Evolutionary conservation across 2,329 filamentous ascomycete species (phyloP).

Genomic region (Colletotrichum ledebouriae): DNA sequence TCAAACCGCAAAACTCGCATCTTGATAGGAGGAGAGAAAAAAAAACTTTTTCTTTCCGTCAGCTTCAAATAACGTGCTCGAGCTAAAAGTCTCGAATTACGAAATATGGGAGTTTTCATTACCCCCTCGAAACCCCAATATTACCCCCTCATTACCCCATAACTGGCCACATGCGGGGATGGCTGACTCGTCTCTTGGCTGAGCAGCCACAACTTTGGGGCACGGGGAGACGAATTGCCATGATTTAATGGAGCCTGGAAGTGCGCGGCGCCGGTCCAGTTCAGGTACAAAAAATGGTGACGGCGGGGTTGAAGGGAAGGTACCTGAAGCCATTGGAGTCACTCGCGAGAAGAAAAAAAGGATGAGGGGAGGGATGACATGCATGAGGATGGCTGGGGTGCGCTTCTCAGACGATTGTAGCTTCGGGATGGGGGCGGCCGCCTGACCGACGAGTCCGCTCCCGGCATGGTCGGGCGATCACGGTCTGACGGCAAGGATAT

Average conservation of each 20-base stretch:
- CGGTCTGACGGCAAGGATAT: conserved; percentile 22
- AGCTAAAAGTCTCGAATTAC: conserved; percentile 40
- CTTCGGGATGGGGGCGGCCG: conserved; percentile 14
- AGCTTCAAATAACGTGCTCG: conserved; percentile 38
- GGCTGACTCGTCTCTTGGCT: conserved; percentile 40
- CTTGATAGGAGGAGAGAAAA: conserved; percentile 3
- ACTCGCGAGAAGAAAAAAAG: neutral
- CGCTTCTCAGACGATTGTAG: neutral
- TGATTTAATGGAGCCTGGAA: neutral
- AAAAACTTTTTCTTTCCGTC: conserved; percentile 15
- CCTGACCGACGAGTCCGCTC: conserved; percentile 20
- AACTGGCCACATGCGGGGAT: conserved; percentile 41
- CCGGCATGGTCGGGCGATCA: conserved; percentile 33
- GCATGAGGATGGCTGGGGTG: conserved; percentile 9
- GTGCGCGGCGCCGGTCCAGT: neutral
- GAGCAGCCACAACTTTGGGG: conserved; percentile 32
- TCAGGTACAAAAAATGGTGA: conserved; percentile 11
- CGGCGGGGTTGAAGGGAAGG: neutral
- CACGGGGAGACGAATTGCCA: conserved; percentile 22
- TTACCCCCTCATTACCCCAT: conserved; percentile 43
- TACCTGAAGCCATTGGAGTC: neutral
- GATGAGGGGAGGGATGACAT: neutral
- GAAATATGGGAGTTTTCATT: conserved; percentile 41
- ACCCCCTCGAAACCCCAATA: conserved; percentile 41
- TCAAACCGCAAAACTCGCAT: conserved; percentile 20